Conservation (phyloP, 2,329 filamentous ascomycete species). For the Colletotrichum sp. region DNA sequence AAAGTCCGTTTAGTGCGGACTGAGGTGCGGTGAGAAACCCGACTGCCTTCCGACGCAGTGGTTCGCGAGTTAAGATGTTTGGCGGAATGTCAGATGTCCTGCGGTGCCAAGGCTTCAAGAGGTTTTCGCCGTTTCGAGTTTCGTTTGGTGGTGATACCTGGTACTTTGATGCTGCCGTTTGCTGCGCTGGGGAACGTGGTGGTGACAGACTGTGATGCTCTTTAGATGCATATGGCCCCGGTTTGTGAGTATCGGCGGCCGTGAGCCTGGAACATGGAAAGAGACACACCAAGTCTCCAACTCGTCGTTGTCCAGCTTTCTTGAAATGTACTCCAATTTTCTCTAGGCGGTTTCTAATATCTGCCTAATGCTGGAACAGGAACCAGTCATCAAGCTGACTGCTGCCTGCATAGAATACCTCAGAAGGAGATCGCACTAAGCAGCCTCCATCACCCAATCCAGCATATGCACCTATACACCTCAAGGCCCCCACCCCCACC, state of each 20-base stretch:
- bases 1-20: neutral
- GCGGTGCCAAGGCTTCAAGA: neutral
- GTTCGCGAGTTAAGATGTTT: neutral
- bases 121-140: neutral
- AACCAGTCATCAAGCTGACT: neutral
- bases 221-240: neutral
- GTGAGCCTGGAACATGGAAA: neutral
- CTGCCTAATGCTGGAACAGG: neutral
- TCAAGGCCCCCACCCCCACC: constrained; percentile 14
- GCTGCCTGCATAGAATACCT: neutral
- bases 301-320: neutral
- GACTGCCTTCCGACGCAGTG: neutral
- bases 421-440: neutral
- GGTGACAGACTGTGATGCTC: constrained; percentile 7
- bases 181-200: neutral
- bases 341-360: fast-evolving
- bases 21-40: neutral
- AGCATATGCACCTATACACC: neutral
- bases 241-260: neutral
- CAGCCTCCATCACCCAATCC: neutral
- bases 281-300: neutral
- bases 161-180: neutral
- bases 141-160: neutral
- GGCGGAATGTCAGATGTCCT: neutral
- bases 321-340: neutral